Base-by-base conservation (phyloP, 306 rosid species). In the Casuarina equisetifolia region DNA sequence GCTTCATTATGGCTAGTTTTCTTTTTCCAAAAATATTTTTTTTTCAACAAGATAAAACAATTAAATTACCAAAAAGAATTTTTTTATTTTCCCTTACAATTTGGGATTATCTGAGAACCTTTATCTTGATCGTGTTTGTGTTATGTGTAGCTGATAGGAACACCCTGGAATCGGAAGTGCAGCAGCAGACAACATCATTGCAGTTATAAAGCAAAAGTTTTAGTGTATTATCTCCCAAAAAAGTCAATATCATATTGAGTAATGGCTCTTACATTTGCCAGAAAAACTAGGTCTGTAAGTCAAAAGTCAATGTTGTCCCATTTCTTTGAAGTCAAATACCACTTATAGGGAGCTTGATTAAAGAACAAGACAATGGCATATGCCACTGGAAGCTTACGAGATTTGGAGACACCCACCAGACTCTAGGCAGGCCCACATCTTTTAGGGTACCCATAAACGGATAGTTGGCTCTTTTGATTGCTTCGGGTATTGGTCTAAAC, bases 81-180 rank as follows among this genome's bases (percentile, higher is more conserved):
- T 1, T 1, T 25, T 25, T 25, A 25, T 25, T 25, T 25, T 25
- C 32, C 32, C 32, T 25, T 25, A 25, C 0, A 25, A 25, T 25
- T 25, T 25, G 32, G 32, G 32, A 25, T 25, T 25, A 25, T 25
- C 32, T 49, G 40, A 46, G 16, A n/a, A 50, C 46, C 38, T 48
- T 73, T 70, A 75, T 79, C 70, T 72, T 59, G 1, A 52, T 72
- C 70, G 76, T 81, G 81, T 38, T 68, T 80, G 72, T 51, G 9
- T 83, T 74, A 16, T 69, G 70, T 55, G 25, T 36, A 64, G 50
- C 53, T 85, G 76, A 46, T 57, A 72, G 69, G 74, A 75, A 57
- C 72, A 81, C 86, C 64, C 78, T 73, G 38, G 79, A 81, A 83
- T 69, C 52, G 25, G 8, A 72, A 73, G 85, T 84, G 85, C 82